Percentiles rank a stretch among this genome's conserved stretches.
phyloP scores from a whole-genome alignment of 2,329 filamentous ascomycete genomes.

The Diplocarpon rosae region DNA sequence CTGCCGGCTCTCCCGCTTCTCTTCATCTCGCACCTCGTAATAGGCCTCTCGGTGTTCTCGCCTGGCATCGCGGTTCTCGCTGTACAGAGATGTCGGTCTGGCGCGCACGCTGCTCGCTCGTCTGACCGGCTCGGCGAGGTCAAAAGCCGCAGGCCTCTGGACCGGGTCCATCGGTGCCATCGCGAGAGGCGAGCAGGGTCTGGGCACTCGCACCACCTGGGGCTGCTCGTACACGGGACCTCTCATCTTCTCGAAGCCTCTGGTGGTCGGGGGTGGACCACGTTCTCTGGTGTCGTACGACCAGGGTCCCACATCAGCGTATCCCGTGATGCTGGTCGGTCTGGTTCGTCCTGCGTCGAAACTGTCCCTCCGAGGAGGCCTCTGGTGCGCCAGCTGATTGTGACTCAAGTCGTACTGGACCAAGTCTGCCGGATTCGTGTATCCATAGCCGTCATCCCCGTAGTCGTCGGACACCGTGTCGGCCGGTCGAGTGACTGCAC shows the following conservation, averaged over 20 bases:
- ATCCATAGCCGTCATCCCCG: conserved; percentile 49
- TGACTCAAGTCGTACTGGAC: conserved; percentile 51
- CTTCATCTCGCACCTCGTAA: conserved; percentile 24
- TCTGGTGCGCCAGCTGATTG: conserved; percentile 29
- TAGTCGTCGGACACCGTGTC: conserved; percentile 38
- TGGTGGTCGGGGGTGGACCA: conserved; percentile 55
- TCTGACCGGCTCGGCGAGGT: conserved; percentile 19
- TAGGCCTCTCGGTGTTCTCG: conserved; percentile 22
- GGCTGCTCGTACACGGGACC: conserved; percentile 35
- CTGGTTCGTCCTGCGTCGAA: conserved; percentile 35
- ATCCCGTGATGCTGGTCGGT: conserved; percentile 23
- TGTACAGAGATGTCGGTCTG: conserved; percentile 22
- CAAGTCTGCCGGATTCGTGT: conserved; percentile 51
- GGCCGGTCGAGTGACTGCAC: conserved; percentile 29
- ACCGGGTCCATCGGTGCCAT: conserved; percentile 23
- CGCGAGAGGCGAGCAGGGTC: conserved; percentile 22
- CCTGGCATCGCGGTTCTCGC: conserved; percentile 18
- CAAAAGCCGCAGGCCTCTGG: conserved; percentile 19
- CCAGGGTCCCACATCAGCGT: conserved; percentile 21
- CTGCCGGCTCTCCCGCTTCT: conserved; percentile 16
- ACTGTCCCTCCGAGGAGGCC: conserved; percentile 41
- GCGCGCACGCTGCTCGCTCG: conserved; percentile 28
- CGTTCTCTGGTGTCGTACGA: conserved; percentile 32
- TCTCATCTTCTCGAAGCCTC: conserved; percentile 59
- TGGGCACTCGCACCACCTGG: conserved; percentile 34